Conservation (phyloP, 2,329 filamentous ascomycete species). For the Hypoxylon sp. region DNA sequence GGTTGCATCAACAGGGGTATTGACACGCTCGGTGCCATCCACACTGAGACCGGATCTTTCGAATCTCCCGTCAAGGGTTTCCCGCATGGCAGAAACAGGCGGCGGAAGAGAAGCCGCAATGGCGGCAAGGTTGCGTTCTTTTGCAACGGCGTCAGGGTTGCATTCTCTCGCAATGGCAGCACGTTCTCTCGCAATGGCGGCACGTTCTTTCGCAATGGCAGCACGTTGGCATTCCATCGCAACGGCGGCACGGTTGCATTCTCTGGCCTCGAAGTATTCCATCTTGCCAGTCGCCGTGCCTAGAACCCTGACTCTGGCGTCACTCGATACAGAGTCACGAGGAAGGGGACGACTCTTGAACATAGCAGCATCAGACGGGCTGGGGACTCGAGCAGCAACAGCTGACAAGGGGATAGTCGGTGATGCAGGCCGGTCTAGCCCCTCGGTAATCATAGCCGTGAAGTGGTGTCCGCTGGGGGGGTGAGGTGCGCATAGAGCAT, state of each 20-base stretch:
- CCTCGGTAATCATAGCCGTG: no score
- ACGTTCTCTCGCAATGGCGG: no score
- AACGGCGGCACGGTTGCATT: constrained; percentile 51
- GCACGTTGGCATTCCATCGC: no score
- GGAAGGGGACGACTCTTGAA: constrained; percentile 45
- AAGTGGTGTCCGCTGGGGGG: no score
- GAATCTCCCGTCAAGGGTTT: constrained; percentile 20
- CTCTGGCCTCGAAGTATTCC: constrained; percentile 52
- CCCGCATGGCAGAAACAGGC: constrained; percentile 27
- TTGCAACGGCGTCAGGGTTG: no score
- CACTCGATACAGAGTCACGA: constrained; percentile 38
- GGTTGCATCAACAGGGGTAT: neutral
- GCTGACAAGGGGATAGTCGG: no score
- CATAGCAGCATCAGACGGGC: constrained; percentile 45
- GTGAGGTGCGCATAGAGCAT: no score
- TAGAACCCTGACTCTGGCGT: constrained; percentile 44
- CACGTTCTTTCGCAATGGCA: no score
- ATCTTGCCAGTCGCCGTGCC: constrained; percentile 49
- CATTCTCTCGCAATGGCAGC: no score
- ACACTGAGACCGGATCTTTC: no score
- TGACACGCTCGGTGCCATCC: neutral
- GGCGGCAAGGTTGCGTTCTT: no score
- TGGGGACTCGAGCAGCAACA: constrained; percentile 34
- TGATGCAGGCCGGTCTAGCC: no score
- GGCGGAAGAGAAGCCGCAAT: constrained; percentile 12